These are phyloP conservation scores for Casaregolazyma lundiana DNA, from an alignment of 1,139 yeast species.

Conservation along the genomic window DNA sequence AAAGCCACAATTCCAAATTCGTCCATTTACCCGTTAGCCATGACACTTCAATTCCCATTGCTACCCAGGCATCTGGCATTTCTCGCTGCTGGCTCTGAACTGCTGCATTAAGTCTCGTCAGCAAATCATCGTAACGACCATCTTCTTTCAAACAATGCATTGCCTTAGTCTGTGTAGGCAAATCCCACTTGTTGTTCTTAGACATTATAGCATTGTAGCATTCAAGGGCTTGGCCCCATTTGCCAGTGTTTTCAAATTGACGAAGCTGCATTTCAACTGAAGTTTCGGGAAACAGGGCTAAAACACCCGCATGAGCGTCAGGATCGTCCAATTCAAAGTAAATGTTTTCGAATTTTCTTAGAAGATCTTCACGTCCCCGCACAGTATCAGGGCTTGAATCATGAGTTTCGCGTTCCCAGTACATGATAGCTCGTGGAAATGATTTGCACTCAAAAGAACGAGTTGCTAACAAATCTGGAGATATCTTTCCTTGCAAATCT, in stretches of 20 bases:
- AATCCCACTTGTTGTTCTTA: slow-evolving; percentile 32
- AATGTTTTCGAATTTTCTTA: slow-evolving; percentile 54
- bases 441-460: slow-evolving; percentile 81
- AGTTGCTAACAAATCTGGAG: slow-evolving; percentile 66
- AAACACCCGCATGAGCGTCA: slow-evolving; percentile 84
- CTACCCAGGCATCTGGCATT: slow-evolving; percentile 31
- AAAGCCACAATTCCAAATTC: slow-evolving; percentile 55
- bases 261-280: slow-evolving; percentile 67
- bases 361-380: slow-evolving; percentile 26
- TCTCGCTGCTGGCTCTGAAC: background rate
- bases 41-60: slow-evolving; percentile 71
- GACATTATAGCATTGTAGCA: slow-evolving; percentile 70
- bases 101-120: slow-evolving; percentile 28
- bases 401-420: slow-evolving; percentile 72
- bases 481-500: slow-evolving; percentile 49
- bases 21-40: slow-evolving; percentile 56
- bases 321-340: slow-evolving; percentile 85
- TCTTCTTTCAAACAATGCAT: slow-evolving; percentile 54
- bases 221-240: slow-evolving; percentile 84
- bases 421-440: slow-evolving; percentile 83
- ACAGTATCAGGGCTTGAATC: slow-evolving; percentile 30
- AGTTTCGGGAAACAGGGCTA: slow-evolving; percentile 67
- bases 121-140: slow-evolving; percentile 50
- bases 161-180: slow-evolving; percentile 39
- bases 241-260: slow-evolving; percentile 79